Percentiles rank a stretch among this genome's conserved stretches.
Evolutionary conservation across 2,329 filamentous ascomycete species (phyloP).

Genomic region (Pseudocercospora vitis): DNA sequence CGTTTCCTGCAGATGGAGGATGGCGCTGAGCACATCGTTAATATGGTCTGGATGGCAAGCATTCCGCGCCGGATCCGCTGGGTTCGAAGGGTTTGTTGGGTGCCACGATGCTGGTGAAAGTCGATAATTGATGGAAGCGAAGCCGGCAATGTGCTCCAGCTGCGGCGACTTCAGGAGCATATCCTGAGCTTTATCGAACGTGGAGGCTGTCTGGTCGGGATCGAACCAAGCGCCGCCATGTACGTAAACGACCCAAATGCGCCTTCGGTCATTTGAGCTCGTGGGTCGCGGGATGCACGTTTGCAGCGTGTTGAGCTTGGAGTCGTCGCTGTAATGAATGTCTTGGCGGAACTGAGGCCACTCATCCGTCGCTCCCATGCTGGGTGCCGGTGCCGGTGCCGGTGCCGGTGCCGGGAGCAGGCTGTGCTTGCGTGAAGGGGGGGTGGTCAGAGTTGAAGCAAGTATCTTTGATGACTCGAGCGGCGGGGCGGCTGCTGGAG

Average conservation of each 20-base stretch:
- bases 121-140: constrained; percentile 66
- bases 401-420: neutral
- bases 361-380: constrained; percentile 24
- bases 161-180: constrained; percentile 37
- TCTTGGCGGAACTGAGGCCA: constrained; percentile 30
- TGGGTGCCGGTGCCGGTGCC: neutral
- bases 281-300: constrained; percentile 43
- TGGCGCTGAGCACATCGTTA: constrained; percentile 54
- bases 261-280: constrained; percentile 21
- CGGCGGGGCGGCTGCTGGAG: too few species aligned
- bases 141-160: constrained; percentile 53
- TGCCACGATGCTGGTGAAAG: constrained; percentile 55
- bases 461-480: too few species aligned
- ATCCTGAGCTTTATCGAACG: constrained; percentile 40
- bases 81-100: constrained; percentile 47
- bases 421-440: neutral
- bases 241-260: constrained; percentile 44
- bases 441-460: neutral
- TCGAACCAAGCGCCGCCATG: constrained; percentile 55
- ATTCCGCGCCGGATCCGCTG: constrained; percentile 48
- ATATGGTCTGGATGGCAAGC: constrained; percentile 63
- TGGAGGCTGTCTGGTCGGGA: constrained; percentile 41
- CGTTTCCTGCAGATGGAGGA: constrained; percentile 52
- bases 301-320: constrained; percentile 45
- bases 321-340: constrained; percentile 35